phyloP scores from a whole-genome alignment of 2,329 filamentous ascomycete genomes.

The Ustilaginoidea virens region DNA sequence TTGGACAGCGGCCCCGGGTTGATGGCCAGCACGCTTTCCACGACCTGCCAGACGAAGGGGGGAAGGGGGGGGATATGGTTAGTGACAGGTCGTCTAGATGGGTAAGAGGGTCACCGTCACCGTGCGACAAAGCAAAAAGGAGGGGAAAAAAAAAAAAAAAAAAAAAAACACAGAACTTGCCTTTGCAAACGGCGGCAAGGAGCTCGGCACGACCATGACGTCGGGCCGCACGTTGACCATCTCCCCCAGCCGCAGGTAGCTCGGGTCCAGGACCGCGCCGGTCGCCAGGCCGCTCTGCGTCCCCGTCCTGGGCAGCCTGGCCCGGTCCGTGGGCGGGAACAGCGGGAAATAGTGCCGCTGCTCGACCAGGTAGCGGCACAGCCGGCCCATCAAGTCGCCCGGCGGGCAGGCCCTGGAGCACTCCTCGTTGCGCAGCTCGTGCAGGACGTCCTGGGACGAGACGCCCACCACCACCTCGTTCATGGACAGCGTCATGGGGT shows the following conservation, averaged over 20 bases:
- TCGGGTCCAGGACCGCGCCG: conserved; percentile 67
- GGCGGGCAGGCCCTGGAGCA: conserved; percentile 15
- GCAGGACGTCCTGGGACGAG: conserved; percentile 70
- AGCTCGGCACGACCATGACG: conserved; percentile 67
- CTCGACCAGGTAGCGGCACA: conserved; percentile 66
- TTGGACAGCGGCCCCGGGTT: conserved; percentile 86
- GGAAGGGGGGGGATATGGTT: no score
- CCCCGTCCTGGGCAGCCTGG: conserved; percentile 49
- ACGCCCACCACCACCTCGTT: conserved; percentile 79
- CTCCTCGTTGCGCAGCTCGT: conserved; percentile 67
- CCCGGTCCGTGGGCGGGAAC: conserved; percentile 63
- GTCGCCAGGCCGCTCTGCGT: conserved; percentile 44
- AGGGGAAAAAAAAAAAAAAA: not conserved
- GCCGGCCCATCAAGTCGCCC: conserved; percentile 50
- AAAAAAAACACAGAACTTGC: conserved; percentile 35
- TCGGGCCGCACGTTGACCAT: conserved; percentile 80
- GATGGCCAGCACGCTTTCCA: conserved; percentile 77
- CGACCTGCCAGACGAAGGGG: no score
- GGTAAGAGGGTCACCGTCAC: no score
- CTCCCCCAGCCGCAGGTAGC: conserved; percentile 77
- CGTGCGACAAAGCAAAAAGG: not conserved
- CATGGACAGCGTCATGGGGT: conserved; percentile 76
- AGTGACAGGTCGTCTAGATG: no score
- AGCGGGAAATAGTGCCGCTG: conserved; percentile 85
- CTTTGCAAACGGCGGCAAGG: conserved; percentile 75